Conservation (phyloP, 1,139 yeast genomes). For the Fermentozyma sake region DNA sequence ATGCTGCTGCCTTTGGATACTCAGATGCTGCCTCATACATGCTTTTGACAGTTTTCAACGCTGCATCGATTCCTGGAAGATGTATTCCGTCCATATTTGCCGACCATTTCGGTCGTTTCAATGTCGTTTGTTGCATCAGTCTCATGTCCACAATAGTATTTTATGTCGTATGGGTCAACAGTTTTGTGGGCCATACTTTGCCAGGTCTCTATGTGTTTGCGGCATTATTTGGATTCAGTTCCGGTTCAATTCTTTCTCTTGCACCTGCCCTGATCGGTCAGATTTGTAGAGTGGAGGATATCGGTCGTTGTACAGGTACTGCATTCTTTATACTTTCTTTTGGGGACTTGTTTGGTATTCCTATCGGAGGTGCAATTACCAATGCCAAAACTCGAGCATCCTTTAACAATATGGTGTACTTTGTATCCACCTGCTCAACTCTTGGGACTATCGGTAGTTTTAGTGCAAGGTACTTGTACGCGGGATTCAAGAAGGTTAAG, state of each 20-base stretch:
- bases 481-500: constrained; percentile 14
- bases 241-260: constrained; percentile 28
- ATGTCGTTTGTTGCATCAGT: constrained; percentile 20
- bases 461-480: constrained; percentile 22
- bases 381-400: constrained; percentile 13
- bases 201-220: constrained; percentile 24
- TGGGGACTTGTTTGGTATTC: constrained; percentile 32
- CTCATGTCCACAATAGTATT: constrained; percentile 17
- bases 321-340: constrained; percentile 30
- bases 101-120: constrained; percentile 28
- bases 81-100: constrained; percentile 26
- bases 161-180: constrained; percentile 24
- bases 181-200: constrained; percentile 21
- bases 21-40: constrained; percentile 18
- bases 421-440: constrained; percentile 21
- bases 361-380: constrained; percentile 34
- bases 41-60: constrained; percentile 24
- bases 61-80: constrained; percentile 27
- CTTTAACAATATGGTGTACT: constrained; percentile 26
- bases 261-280: constrained; percentile 30
- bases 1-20: constrained; percentile 25
- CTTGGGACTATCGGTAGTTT: constrained; percentile 24
- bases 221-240: constrained; percentile 24
- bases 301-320: constrained; percentile 29
- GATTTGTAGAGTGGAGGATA: constrained; percentile 23